A percentile compares a stretch with the other conserved stretches of the same genome.
Conservation (phyloP, 108 stramenopile genomes). For the Skeletonema menzelii region DNA sequence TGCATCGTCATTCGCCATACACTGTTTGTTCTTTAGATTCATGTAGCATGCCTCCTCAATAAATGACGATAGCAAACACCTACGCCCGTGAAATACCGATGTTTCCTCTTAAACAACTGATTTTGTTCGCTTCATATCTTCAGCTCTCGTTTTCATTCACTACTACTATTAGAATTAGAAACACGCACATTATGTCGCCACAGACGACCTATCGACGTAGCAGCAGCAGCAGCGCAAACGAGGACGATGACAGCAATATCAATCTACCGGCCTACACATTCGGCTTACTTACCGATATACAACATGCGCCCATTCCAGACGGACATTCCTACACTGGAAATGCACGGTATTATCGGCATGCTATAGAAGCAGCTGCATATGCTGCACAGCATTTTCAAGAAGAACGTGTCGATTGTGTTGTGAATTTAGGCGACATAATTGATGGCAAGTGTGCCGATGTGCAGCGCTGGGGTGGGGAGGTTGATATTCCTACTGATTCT, state of each 20-base stretch:
- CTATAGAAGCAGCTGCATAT: conserved; percentile 53
- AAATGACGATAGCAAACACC: too few species aligned
- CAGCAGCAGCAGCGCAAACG: neutral
- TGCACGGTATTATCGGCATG: conserved; percentile 78
- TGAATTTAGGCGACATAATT: conserved; percentile 85
- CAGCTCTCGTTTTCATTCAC: too few species aligned
- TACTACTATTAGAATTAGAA: too few species aligned
- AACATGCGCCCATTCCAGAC: conserved; percentile 87
- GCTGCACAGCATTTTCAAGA: conserved; percentile 70
- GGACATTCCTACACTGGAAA: conserved; percentile 66
- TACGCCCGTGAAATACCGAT: too few species aligned
- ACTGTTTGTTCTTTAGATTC: too few species aligned
- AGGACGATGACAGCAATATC: neutral
- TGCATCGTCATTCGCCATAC: too few species aligned
- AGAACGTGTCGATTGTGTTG: conserved; percentile 53
- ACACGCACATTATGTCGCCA: too few species aligned
- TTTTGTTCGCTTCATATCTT: too few species aligned
- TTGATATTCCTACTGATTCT: neutral
- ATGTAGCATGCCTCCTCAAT: too few species aligned
- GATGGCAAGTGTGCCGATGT: conserved; percentile 82
- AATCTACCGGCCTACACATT: conserved; percentile 47
- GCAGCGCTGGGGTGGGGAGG: conserved; percentile 25
- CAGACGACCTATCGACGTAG: too few species aligned
- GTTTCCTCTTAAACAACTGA: too few species aligned
- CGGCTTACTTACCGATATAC: conserved; percentile 82